Evolutionary conservation across 257 asterid species (phyloP), one percentile per base, ranked within the genome.

Genomic region (Solanum neorickii): DNA sequence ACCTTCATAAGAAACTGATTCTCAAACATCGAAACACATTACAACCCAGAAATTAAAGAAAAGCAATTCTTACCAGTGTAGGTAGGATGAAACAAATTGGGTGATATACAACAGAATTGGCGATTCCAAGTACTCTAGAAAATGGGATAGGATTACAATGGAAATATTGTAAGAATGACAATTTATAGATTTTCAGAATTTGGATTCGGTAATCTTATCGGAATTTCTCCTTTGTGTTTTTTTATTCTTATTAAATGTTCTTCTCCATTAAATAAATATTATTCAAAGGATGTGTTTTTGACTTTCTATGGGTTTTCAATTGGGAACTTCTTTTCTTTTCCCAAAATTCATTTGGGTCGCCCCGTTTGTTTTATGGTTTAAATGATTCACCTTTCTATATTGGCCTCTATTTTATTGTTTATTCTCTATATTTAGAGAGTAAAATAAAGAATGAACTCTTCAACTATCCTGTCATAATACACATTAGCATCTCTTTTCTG

Each of bases 131-230:
- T 77, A 13, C 4, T 44, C 65, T 42, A 41, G 84, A 25, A 77
- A 77, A 77, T 59, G 27, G 25, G 66, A 49, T 49, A 49, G 8
- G 16, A 49, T 47, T 47, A 66, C 73, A 66, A 66, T 66, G 11
- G 37, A 66, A 42, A 77, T 13, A 14, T 20, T 20, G 29, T 9
- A 18, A 6, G 62, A 44, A 77, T 42, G 62, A 8, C 62, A 77
- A 77, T 77, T 25, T 44, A 14, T 78, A 76, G 52, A 74, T 74
- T 74, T 37, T 20, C 82, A 74, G 12, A 74, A 42, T 21, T 12
- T 39, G 83, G 84, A 78, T 78, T 78, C 47, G 84, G 65, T 78
- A 78, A 78, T 78, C 84, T 44, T 78, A 78, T 78, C 84, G 83
- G 41, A 78, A 78, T 42, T 77, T 42, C 9, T 14, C 23, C 29